Percentiles rank a stretch among this genome's conserved stretches.
These are phyloP conservation scores for Cavenderia fasciculata DNA, from an alignment of 78 protist genomes.

Conservation along the genomic window DNA sequence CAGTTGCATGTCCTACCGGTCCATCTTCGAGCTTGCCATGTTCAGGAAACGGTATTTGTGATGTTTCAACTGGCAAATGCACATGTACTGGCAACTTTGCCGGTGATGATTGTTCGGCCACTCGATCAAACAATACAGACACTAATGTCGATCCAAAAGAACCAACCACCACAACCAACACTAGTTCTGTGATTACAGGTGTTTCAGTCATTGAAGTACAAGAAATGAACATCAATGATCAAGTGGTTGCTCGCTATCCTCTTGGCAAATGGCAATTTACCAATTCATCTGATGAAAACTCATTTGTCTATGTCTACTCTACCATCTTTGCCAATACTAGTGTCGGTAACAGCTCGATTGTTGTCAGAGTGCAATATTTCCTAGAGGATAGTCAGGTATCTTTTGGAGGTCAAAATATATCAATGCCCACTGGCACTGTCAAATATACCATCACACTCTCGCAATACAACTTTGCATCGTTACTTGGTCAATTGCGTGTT, in stretches of 20 bases:
- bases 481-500: not conserved
- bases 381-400: not conserved
- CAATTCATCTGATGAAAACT: not conserved
- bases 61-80: too few species aligned
- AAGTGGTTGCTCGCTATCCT: too few species aligned
- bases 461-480: not conserved
- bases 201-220: constrained; percentile 13
- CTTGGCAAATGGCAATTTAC: constrained; percentile 44
- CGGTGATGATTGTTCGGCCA: too few species aligned
- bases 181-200: constrained; percentile 1
- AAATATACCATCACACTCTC: constrained; percentile 32
- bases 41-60: too few species aligned
- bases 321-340: not conserved
- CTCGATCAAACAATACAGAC: too few species aligned
- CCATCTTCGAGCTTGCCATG: too few species aligned
- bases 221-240: not conserved
- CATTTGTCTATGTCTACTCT: not conserved
- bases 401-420: constrained; percentile 5
- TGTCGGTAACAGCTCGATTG: not conserved
- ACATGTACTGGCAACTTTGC: too few species aligned
- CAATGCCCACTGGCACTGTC: constrained; percentile 17
- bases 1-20: too few species aligned
- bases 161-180: not conserved
- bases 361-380: constrained; percentile 19
- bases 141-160: not conserved